These are phyloP conservation scores for Cylindrotheca closterium DNA, from an alignment of 108 stramenopile genomes.

Conservation along the genomic window DNA sequence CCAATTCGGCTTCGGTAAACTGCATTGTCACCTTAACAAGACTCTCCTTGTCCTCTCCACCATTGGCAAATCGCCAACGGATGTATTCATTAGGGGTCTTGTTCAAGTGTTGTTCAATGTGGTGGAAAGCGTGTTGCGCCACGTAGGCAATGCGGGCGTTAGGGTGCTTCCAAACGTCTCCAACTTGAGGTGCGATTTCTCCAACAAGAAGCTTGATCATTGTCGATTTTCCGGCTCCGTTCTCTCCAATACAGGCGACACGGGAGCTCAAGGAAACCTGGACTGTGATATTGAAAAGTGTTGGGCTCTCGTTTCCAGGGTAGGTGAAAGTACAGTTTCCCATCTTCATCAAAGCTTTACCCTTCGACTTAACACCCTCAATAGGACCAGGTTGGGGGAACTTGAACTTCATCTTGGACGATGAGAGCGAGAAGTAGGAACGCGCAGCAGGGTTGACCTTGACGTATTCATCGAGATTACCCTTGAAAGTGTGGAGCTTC, in stretches of 20 bases:
- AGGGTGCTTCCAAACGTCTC: conserved; percentile 99
- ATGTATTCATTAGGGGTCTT: conserved; percentile 99
- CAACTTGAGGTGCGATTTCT: conserved; percentile 93
- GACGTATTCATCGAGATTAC: conserved; percentile 98
- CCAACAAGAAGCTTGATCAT: conserved; percentile 99
- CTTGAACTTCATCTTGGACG: conserved; percentile 93
- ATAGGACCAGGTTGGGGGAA: conserved; percentile 97
- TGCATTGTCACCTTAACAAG: conserved; percentile 96
- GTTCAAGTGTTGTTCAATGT: conserved; percentile 96
- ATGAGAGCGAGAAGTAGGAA: conserved; percentile 94
- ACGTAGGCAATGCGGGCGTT: conserved; percentile 99
- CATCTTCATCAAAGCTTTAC: conserved; percentile 99
- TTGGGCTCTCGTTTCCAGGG: conserved; percentile 92
- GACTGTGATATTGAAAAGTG: conserved; percentile 94
- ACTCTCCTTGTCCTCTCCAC: conserved; percentile 98
- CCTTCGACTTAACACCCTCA: conserved; percentile 99
- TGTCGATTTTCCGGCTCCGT: conserved; percentile 99
- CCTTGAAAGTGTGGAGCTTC: conserved; percentile 96
- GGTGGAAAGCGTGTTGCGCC: conserved; percentile 99
- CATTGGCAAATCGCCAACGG: conserved; percentile 99
- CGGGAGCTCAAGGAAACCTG: conserved; percentile 98
- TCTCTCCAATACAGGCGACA: conserved; percentile 98
- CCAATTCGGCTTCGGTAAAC: conserved; percentile 92
- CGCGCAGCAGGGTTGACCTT: conserved; percentile 95
- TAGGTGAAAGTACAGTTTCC: conserved; percentile 96